These are phyloP conservation scores for Petunia secreta DNA, from an alignment of 257 asterid species.

Conservation along the genomic window DNA sequence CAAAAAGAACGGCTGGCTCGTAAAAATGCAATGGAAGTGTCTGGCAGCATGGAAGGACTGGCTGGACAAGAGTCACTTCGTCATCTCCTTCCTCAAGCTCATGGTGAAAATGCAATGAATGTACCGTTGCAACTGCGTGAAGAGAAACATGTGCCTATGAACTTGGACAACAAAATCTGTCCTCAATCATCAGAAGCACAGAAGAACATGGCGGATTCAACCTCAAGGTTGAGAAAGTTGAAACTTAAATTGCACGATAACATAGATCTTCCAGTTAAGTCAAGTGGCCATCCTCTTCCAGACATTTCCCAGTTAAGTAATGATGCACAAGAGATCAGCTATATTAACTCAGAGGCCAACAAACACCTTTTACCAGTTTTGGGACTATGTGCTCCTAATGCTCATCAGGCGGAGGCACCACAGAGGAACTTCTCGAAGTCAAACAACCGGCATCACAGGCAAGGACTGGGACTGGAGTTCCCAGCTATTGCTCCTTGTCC, in stretches of 20 bases:
- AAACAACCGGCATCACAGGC: conserved; percentile 33
- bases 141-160: conserved; percentile 48
- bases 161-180: conserved; percentile 35
- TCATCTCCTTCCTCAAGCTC: conserved; percentile 39
- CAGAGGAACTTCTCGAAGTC: conserved; percentile 38
- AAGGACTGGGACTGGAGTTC: conserved; percentile 37
- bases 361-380: conserved; percentile 39
- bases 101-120: conserved; percentile 45
- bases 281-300: conserved; percentile 42
- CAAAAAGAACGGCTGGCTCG: conserved; percentile 75
- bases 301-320: conserved; percentile 36
- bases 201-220: conserved; percentile 42
- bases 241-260: conserved; percentile 47
- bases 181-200: conserved; percentile 39
- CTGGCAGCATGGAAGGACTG: conserved; percentile 38
- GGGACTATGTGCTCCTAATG: conserved; percentile 57
- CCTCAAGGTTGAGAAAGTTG: conserved; percentile 44
- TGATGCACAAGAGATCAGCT: conserved; percentile 33
- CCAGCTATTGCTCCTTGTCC: conserved; percentile 36
- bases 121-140: conserved; percentile 41
- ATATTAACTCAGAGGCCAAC: conserved; percentile 27
- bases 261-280: conserved; percentile 43
- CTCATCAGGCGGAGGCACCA: conserved; percentile 41
- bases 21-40: conserved; percentile 48
- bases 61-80: conserved; percentile 38